Conservation (phyloP, 108 stramenopile genomes). For the Aureococcus anophagefferens region DNA sequence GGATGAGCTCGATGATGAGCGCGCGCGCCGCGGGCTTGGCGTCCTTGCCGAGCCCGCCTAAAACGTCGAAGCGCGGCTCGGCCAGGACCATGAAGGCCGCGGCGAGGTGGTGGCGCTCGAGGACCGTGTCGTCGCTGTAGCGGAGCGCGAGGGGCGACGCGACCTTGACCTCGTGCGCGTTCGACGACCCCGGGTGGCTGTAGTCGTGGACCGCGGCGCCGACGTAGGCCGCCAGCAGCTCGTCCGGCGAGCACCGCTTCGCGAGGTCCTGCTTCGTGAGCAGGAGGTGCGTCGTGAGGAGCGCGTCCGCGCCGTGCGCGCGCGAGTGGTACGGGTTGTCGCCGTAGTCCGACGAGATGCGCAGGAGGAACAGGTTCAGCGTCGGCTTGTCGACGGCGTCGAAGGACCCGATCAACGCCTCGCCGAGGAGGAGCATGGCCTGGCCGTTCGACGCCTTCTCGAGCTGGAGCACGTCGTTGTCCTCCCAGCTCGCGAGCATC, state of each 20-base stretch:
- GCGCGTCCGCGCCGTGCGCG: constrained; percentile 39
- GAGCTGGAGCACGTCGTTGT: too few species aligned
- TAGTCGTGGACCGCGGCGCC: constrained; percentile 41
- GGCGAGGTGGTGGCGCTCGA: constrained; percentile 47
- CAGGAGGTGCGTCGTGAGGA: constrained; percentile 26
- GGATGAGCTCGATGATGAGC: constrained; percentile 9
- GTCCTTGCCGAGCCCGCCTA: constrained; percentile 6
- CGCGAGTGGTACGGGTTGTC: constrained; percentile 38
- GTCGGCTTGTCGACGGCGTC: too few species aligned
- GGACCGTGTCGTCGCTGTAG: constrained; percentile 44
- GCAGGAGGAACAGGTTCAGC: too few species aligned
- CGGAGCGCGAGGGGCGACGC: constrained; percentile 16
- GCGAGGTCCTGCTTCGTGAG: constrained; percentile 12
- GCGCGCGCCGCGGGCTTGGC: constrained; percentile 19
- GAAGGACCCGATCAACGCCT: too few species aligned
- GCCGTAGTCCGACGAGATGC: too few species aligned
- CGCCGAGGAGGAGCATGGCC: too few species aligned
- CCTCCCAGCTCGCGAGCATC: too few species aligned
- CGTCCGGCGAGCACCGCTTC: constrained; percentile 7
- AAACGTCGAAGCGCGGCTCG: constrained; percentile 18
- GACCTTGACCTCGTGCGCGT: constrained; percentile 31
- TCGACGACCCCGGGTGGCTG: constrained; percentile 41
- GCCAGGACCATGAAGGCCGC: constrained; percentile 34
- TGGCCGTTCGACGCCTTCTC: too few species aligned
- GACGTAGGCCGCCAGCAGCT: constrained; percentile 27